A percentile compares a stretch with the other conserved stretches of the same genome.
Evolutionary conservation across 2,329 filamentous ascomycete species (phyloP).

Genomic region (Trichoderma sp.): DNA sequence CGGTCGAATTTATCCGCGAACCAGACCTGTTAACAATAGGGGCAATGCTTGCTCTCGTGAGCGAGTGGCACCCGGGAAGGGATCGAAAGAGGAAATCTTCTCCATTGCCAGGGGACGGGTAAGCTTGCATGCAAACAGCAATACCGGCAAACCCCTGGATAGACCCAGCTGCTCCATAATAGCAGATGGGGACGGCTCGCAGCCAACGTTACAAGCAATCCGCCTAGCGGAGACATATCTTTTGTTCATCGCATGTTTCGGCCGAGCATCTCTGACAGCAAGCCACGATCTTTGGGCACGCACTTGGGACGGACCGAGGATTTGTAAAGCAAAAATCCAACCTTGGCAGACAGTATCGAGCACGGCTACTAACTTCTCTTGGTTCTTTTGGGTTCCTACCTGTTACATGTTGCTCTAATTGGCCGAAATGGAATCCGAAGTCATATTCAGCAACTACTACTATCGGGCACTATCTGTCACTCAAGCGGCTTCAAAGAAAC

Average conservation of each 20-base stretch:
- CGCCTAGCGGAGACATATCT: neutral
- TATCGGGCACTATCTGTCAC: neutral
- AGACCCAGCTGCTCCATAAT: neutral
- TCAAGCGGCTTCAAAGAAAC: neutral
- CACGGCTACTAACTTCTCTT: neutral
- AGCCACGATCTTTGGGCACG: neutral
- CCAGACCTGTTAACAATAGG: neutral
- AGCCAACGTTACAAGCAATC: neutral
- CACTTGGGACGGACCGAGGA: neutral
- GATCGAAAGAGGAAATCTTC: constrained; percentile 1
- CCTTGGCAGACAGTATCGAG: neutral
- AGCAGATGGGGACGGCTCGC: neutral
- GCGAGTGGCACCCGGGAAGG: neutral
- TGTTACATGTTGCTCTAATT: neutral
- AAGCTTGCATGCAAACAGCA: neutral
- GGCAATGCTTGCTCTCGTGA: neutral
- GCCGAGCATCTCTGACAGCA: neutral
- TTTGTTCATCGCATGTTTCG: neutral
- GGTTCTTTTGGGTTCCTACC: neutral
- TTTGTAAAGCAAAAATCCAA: neutral
- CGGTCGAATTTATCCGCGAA: neutral
- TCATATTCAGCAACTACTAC: neutral
- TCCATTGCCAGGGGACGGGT: neutral
- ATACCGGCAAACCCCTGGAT: neutral
- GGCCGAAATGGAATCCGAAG: neutral